These are phyloP conservation scores for Berkeleyomyces basicola DNA, from an alignment of 2,329 filamentous ascomycete genomes.

Conservation along the genomic window DNA sequence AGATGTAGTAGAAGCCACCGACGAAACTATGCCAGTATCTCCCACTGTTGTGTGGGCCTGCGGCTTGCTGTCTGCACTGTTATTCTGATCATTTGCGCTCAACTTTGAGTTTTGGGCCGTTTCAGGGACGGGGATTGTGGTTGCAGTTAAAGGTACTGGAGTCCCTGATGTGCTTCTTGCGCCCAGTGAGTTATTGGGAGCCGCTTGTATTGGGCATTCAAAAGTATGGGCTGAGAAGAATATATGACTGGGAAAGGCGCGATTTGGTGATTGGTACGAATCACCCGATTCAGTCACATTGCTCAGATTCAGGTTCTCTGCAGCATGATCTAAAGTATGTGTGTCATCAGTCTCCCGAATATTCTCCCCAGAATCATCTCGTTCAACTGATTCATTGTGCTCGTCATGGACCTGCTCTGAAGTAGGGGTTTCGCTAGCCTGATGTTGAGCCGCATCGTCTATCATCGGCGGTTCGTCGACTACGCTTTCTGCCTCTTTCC, in stretches of 20 bases:
- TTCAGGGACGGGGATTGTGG: background rate
- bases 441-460: background rate
- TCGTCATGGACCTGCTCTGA: background rate
- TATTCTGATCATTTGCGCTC: too few relatives aligned
- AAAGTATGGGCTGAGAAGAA: background rate
- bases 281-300: background rate
- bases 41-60: background rate
- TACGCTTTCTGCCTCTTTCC: constrained; percentile 57
- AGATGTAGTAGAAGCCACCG: background rate
- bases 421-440: background rate
- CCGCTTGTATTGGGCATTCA: background rate
- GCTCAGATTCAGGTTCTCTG: constrained; percentile 17
- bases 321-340: background rate
- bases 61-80: background rate
- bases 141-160: background rate
- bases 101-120: background rate
- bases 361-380: too few relatives aligned
- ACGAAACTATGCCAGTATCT: background rate
- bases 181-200: background rate
- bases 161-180: background rate
- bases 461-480: constrained; percentile 4
- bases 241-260: background rate
- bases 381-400: too few relatives aligned
- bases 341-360: too few relatives aligned
- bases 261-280: background rate